A percentile compares a stretch with the other conserved stretches of the same genome.
These are phyloP conservation scores for Penicillium paxilli DNA, from an alignment of 495 filamentous ascomycete genomes.

Conservation along the genomic window DNA sequence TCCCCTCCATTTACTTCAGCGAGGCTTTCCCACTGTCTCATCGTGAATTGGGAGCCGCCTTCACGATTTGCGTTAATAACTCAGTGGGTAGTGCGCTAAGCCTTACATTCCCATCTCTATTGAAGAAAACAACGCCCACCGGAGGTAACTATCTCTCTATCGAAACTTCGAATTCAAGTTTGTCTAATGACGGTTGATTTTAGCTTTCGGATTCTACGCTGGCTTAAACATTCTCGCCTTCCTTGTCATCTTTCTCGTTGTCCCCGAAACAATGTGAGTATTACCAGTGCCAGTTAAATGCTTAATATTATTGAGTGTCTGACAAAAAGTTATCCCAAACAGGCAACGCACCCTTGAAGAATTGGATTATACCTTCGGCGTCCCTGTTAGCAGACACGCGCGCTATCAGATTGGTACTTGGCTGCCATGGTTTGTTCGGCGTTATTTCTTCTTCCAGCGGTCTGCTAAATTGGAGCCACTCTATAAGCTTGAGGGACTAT, in stretches of 20 bases:
- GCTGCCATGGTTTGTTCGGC: conserved; percentile 66
- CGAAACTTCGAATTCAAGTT: conserved; percentile 62
- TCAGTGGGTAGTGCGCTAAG: conserved; percentile 9
- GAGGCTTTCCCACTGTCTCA: conserved; percentile 77
- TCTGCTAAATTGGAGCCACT: conserved; percentile 57
- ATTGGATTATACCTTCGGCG: conserved; percentile 76
- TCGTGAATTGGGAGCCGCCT: conserved; percentile 37
- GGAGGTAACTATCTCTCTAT: conserved; percentile 64
- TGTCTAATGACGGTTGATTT: conserved; percentile 48
- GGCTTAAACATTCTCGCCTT: conserved; percentile 68
- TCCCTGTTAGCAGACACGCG: conserved; percentile 60
- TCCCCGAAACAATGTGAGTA: conserved; percentile 60
- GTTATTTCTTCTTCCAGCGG: conserved; percentile 56
- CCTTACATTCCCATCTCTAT: conserved; percentile 63
- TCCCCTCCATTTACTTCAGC: conserved; percentile 71
- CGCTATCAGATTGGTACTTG: conserved; percentile 60
- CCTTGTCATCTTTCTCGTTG: conserved; percentile 67
- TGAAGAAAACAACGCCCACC: conserved; percentile 66
- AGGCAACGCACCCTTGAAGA: conserved; percentile 79
- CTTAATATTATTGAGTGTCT: too few relatives aligned
- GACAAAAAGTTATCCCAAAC: background rate
- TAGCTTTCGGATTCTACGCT: conserved; percentile 49
- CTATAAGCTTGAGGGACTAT: conserved; percentile 55
- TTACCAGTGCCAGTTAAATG: background rate
- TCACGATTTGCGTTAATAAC: conserved; percentile 16